A percentile compares a stretch with the other conserved stretches of the same genome.
These are phyloP conservation scores for Mortierella sp. DNA, from an alignment of 371 early-diverging fungal genomes.

Conservation along the genomic window DNA sequence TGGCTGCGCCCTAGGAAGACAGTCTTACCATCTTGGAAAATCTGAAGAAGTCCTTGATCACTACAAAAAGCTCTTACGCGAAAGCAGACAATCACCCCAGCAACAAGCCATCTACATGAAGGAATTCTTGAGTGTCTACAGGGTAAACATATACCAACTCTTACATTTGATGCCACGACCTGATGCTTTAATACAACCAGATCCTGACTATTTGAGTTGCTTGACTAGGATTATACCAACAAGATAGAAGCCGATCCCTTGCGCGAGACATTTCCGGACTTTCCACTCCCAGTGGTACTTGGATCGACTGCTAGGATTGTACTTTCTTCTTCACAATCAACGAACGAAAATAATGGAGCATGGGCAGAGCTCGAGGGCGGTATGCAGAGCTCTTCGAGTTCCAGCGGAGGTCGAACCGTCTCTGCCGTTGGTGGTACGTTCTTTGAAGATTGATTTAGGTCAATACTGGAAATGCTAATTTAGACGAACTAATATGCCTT, in stretches of 20 bases:
- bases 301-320: slow-evolving; percentile 51
- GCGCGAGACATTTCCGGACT: slow-evolving; percentile 56
- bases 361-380: slow-evolving; percentile 41
- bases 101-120: slow-evolving; percentile 81
- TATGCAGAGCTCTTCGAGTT: slow-evolving; percentile 9
- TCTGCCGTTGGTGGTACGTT: slow-evolving; percentile 52
- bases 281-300: slow-evolving; percentile 51
- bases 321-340: slow-evolving; percentile 48
- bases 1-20: slow-evolving; percentile 87
- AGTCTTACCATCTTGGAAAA: slow-evolving; percentile 73
- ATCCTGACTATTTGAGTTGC: too few species aligned
- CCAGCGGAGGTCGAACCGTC: slow-evolving; percentile 31
- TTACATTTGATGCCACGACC: background rate
- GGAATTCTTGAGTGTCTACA: slow-evolving; percentile 84
- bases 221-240: slow-evolving; percentile 65
- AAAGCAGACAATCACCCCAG: slow-evolving; percentile 72
- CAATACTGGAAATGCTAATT: background rate
- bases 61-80: slow-evolving; percentile 76
- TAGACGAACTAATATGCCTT: background rate
- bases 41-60: slow-evolving; percentile 68
- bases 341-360: slow-evolving; percentile 36
- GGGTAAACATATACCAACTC: slow-evolving; percentile 57
- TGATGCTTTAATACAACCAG: background rate
- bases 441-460: background rate
- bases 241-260: slow-evolving; percentile 55